A percentile compares a stretch with the other conserved stretches of the same genome.
These are phyloP conservation scores for Fusarium miscanthi DNA, from an alignment of 2,329 filamentous ascomycete genomes.

Conservation along the genomic window DNA sequence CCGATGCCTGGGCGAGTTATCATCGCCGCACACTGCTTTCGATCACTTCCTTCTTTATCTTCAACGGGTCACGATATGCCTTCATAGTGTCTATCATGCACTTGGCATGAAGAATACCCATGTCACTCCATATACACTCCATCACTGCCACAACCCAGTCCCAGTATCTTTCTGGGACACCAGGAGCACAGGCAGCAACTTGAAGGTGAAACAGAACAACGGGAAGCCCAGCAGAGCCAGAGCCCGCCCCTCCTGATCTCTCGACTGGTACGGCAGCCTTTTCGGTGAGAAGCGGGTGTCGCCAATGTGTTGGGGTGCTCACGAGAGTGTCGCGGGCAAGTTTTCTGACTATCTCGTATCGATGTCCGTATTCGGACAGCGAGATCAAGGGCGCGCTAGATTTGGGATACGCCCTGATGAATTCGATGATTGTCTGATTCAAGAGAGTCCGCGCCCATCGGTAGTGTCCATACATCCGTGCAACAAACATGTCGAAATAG, in stretches of 20 bases:
- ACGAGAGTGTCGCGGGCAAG: slow-evolving; percentile 58
- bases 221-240: slow-evolving; percentile 61
- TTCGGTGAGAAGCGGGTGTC: slow-evolving; percentile 58
- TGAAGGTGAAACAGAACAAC: slow-evolving; percentile 62
- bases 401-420: slow-evolving; percentile 52
- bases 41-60: slow-evolving; percentile 19
- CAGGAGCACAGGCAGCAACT: slow-evolving; percentile 59
- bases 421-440: slow-evolving; percentile 61
- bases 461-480: slow-evolving; percentile 68
- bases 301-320: slow-evolving; percentile 63
- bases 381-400: slow-evolving; percentile 51
- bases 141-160: slow-evolving; percentile 58
- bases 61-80: slow-evolving; percentile 34
- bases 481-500: slow-evolving; percentile 65
- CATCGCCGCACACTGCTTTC: slow-evolving; percentile 2
- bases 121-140: slow-evolving; percentile 61
- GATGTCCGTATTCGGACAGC: slow-evolving; percentile 45
- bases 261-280: slow-evolving; percentile 51
- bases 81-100: slow-evolving; percentile 57
- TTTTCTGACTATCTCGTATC: slow-evolving; percentile 50
- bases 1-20: not conserved
- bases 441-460: slow-evolving; percentile 67
- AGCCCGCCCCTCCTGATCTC: slow-evolving; percentile 54
- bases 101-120: slow-evolving; percentile 63
- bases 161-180: slow-evolving; percentile 56